Base-by-base conservation (phyloP, 2,329 filamentous ascomycete species). In the Annulohypoxylon truncatum region DNA sequence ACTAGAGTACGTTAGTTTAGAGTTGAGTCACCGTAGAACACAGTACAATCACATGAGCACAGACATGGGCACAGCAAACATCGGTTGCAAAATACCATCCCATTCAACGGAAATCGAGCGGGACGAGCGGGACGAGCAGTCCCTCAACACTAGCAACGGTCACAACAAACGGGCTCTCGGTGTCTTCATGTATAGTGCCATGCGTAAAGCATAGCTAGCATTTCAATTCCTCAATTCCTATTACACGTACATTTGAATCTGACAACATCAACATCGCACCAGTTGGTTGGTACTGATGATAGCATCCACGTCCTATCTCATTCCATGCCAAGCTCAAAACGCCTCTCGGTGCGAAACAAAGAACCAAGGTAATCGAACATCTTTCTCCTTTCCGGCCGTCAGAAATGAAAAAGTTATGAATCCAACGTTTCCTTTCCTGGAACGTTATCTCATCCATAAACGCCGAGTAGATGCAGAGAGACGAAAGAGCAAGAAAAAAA, bases 401-500 rank as follows among this genome's bases (percentile, higher is more conserved):
- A 61, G 22, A 38, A 47, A 35, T 38, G 29, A 31, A 40, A 40
- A 28, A 29, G 20, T 28, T 42, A 44, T n/a, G 18, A 24, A 20
- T 46, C 51, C 40, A 54, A 62, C 61, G 53, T 58, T 55, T 63
- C 52, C 15, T 31, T 31, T 46, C 28, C 40, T 53, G 38, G 50
- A 58, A 61, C 51, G 52, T 50, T 26, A 10, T 61, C 44, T 24
- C 15, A 4, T 48, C 50, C 22, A 15, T 12, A 53, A 67, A 66
- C 66, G 66, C 66, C 66, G 22, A 47, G 54, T 51, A 66, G 59
- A 68, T 68, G 62, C 65, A 64, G 51, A 57, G 20, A 50, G 42
- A 35, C 38, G 38, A 42, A 8, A 22, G 48, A 50, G 28, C 5
- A 38, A 38, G n/a, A 15, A 38, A 38, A 38, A 15, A 8, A 38